Evolutionary conservation across 768 basidiomycete genomes (phyloP).

Genomic region (Lyophyllum atratum): DNA sequence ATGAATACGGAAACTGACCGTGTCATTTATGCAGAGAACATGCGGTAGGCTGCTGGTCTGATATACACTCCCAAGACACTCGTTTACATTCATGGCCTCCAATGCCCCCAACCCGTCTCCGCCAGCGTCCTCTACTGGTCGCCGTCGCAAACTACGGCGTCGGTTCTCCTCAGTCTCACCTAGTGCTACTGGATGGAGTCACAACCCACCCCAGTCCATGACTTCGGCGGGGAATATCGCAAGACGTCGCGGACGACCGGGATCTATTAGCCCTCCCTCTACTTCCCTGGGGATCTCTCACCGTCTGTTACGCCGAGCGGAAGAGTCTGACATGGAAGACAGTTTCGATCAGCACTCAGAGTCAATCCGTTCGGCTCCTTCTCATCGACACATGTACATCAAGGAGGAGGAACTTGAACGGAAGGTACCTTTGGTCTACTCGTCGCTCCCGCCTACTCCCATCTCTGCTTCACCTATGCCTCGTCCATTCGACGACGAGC

Average conservation of each 20-base stretch:
- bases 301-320: slow-evolving; percentile 23
- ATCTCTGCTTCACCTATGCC: slow-evolving; percentile 49
- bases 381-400: slow-evolving; percentile 18
- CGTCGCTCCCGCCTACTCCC: slow-evolving; percentile 76
- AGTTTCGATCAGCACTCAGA: slow-evolving; percentile 11
- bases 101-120: slow-evolving; percentile 7
- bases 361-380: slow-evolving; percentile 15
- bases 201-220: slow-evolving; percentile 27
- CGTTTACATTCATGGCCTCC: neutral
- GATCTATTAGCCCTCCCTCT: slow-evolving; percentile 29
- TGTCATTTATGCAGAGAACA: neutral
- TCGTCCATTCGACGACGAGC: slow-evolving; percentile 30
- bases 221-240: slow-evolving; percentile 24
- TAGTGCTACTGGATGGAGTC: slow-evolving; percentile 23
- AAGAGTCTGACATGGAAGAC: slow-evolving; percentile 33
- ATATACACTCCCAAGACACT: neutral
- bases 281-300: slow-evolving; percentile 20
- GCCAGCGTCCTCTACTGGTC: slow-evolving; percentile 22
- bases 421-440: slow-evolving; percentile 54
- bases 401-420: slow-evolving; percentile 21
- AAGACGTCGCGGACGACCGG: slow-evolving; percentile 21
- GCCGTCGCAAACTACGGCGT: slow-evolving; percentile 31
- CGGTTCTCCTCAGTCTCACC: slow-evolving; percentile 33
- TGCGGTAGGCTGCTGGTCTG: neutral
- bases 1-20: neutral